Evolutionary conservation across 148 eudicot species (phyloP), one percentile per base, ranked within the genome.

Genomic region (Vaccinium macrocarpon): DNA sequence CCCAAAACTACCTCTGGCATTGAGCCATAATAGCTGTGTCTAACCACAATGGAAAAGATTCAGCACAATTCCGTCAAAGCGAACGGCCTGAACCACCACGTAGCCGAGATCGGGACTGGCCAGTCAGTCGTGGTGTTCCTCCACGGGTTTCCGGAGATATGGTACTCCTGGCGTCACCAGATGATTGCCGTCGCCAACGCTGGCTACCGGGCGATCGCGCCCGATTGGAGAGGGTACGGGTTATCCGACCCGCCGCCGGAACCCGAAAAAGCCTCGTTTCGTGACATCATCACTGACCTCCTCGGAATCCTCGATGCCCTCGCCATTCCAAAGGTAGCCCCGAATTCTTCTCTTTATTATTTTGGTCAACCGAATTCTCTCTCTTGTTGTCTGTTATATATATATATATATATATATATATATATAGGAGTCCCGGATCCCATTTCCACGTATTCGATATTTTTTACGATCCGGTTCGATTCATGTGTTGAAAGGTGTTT

Each of bases 131-230:
- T 90, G 75, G 68, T 90, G 5, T 74, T 90, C 81, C 85, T 90
- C 9, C 91, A 90, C 77, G 91, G 91, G 8, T 90, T 90, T 50
- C 91, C 91, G 0, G 91, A 89, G 87, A 89, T 89, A 82, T 89
- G 91, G 91, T 89, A 89, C 77, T 77, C 91, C 25, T 89, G 91
- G 91, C 79, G 91, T 48, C 85, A 89, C 83, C 91, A 89, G 86
- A 85, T 89, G 88, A 35, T 89, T 23, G 88, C 81, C 29, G 51
- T 86, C 73, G 85, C 90, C 10, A 76, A 83, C 21, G 82, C 90
- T 6, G 90, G 91, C 0, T 89, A 86, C 48, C 81, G 88, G 77
- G 91, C 88, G 5, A 77, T 89, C 21, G 91, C 91, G 38, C 88
- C 88, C 62, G 91, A 89, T 81, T 89, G 59, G 61, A 78, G 88